These are phyloP conservation scores for Cyclocybe cylindracea DNA, from an alignment of 768 basidiomycete genomes.

Conservation along the genomic window DNA sequence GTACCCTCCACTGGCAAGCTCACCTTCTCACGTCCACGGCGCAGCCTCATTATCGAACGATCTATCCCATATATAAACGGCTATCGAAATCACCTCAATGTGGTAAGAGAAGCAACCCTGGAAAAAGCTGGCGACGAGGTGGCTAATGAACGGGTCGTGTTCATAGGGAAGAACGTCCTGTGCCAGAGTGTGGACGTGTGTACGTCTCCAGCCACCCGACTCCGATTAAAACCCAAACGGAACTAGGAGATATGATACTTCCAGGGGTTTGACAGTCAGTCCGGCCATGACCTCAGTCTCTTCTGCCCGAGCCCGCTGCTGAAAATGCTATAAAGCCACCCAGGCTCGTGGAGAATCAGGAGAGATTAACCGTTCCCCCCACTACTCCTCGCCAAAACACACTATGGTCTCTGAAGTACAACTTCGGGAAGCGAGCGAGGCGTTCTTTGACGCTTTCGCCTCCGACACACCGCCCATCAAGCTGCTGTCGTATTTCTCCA, in stretches of 20 bases:
- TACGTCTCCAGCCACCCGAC: conserved; percentile 1
- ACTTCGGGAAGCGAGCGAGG: conserved; percentile 31
- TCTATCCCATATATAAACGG: no score
- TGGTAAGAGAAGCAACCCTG: no score
- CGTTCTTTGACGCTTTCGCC: conserved; percentile 39
- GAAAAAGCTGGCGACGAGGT: no score
- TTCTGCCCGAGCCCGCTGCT: conserved; percentile 37
- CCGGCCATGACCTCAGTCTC: conserved; percentile 25
- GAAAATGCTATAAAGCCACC: conserved; percentile 19
- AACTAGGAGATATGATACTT: conserved; percentile 3
- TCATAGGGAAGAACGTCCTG: no score
- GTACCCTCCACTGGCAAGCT: no score
- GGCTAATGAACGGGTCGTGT: no score
- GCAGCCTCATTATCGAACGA: no score
- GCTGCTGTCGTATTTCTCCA: conserved; percentile 41
- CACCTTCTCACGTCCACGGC: no score
- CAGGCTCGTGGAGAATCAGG: conserved; percentile 8
- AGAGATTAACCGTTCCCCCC: conserved; percentile 1
- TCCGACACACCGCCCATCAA: conserved; percentile 30
- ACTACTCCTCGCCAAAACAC: background rate
- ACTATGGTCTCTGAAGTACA: conserved; percentile 25
- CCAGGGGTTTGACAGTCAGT: conserved; percentile 5
- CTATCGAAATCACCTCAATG: no score
- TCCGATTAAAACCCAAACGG: conserved; percentile 12
- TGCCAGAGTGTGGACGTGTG: background rate